Evolutionary conservation across 2,329 filamentous ascomycete genomes (phyloP).

Genomic region (Arthrobotrys musiformis): DNA sequence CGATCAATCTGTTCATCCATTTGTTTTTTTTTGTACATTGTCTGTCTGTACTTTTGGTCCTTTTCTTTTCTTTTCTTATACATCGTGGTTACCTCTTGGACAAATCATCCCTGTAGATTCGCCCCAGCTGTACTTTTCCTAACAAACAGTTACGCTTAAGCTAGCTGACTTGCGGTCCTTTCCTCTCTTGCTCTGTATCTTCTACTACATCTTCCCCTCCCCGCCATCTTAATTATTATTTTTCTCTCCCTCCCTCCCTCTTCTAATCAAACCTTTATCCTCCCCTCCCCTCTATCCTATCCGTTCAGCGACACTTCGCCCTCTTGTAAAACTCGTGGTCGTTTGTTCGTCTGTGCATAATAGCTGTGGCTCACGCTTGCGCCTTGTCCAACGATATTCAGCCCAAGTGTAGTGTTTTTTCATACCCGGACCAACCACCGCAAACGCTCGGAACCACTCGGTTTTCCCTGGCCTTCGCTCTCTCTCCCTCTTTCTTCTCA

Average conservation of each 20-base stretch:
- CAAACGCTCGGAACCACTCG: slow-evolving; percentile 65
- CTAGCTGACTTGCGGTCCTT: slow-evolving; percentile 48
- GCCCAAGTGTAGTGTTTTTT: slow-evolving; percentile 42
- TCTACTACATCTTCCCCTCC: slow-evolving; percentile 47
- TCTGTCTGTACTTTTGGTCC: slow-evolving; percentile 31
- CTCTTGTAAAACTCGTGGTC: slow-evolving; percentile 25
- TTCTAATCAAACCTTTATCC: slow-evolving; percentile 26
- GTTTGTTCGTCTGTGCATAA: slow-evolving; percentile 32
- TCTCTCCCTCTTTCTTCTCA: slow-evolving; percentile 73
- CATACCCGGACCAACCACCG: slow-evolving; percentile 32
- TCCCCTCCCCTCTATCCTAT: slow-evolving; percentile 25
- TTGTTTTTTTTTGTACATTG: slow-evolving; percentile 5
- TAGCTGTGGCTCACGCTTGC: slow-evolving; percentile 54
- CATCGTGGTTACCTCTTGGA: slow-evolving; percentile 52
- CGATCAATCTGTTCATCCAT: slow-evolving; percentile 31
- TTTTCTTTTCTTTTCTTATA: slow-evolving; percentile 21
- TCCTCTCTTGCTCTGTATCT: slow-evolving; percentile 47
- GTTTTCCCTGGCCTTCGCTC: slow-evolving; percentile 72
- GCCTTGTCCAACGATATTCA: slow-evolving; percentile 54
- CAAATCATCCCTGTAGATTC: slow-evolving; percentile 56
- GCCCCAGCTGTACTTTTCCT: slow-evolving; percentile 54
- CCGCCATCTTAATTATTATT: slow-evolving; percentile 45
- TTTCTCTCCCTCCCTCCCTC: not conserved
- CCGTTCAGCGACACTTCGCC: slow-evolving; percentile 20
- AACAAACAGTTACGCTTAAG: slow-evolving; percentile 44